Conservation (phyloP, 2,329 filamentous ascomycete species). For the Pseudodiploospora longispora region DNA sequence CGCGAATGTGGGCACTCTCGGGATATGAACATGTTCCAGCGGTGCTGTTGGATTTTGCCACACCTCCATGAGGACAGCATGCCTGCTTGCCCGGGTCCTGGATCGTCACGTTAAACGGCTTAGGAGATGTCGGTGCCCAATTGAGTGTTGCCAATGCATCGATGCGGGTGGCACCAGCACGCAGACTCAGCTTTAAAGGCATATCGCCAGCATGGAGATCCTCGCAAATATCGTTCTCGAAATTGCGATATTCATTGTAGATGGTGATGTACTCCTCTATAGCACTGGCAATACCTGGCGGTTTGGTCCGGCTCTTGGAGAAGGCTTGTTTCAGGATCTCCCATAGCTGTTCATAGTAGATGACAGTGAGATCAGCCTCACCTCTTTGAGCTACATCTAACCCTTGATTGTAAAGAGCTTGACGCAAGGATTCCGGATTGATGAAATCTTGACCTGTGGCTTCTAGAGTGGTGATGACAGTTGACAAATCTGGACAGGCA, state of each 20-base stretch:
- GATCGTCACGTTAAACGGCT: conserved; percentile 22
- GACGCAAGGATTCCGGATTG: conserved; percentile 15
- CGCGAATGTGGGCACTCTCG: conserved; percentile 18
- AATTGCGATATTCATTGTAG: conserved; percentile 21
- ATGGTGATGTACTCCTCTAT: conserved; percentile 23
- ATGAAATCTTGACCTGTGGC: conserved; percentile 21
- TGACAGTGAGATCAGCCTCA: conserved; percentile 19
- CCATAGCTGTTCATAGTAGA: conserved; percentile 22
- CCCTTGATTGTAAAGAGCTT: conserved; percentile 17
- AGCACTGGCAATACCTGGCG: conserved; percentile 14
- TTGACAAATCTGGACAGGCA: conserved; percentile 26
- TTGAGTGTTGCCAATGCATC: conserved; percentile 21
- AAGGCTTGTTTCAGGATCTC: conserved; percentile 23
- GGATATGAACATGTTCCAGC: conserved; percentile 23
- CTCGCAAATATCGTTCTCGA: conserved; percentile 26
- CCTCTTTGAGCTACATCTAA: conserved; percentile 12
- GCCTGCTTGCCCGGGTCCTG: conserved; percentile 25
- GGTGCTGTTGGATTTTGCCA: conserved; percentile 13
- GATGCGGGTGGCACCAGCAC: conserved; percentile 21
- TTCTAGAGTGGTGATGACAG: conserved; percentile 25
- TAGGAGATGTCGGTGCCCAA: conserved; percentile 18
- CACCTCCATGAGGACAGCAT: conserved; percentile 22
- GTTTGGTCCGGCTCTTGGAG: conserved; percentile 13
- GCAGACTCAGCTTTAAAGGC: conserved; percentile 24
- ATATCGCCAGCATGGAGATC: conserved; percentile 23